Conservation (phyloP, 1,284 basidiomycete genomes). For the Fomes fomentarius region DNA sequence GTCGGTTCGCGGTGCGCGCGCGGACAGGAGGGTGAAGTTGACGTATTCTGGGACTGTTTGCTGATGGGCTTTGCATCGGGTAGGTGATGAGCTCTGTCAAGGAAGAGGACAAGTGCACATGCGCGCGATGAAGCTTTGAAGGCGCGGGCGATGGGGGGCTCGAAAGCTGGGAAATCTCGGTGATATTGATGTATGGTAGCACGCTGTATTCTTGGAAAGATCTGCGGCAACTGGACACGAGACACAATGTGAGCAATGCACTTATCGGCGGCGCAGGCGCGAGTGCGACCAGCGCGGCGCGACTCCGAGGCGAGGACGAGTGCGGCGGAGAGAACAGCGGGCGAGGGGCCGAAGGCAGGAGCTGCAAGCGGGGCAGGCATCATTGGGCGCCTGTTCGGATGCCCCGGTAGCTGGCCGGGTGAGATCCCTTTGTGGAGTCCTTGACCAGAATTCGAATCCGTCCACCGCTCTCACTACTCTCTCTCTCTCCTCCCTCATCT, state of each 20-base stretch:
- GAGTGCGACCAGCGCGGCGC: too few relatives aligned
- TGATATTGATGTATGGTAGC: slow-evolving; percentile 14
- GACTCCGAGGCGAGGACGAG: too few relatives aligned
- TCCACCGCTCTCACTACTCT: slow-evolving; percentile 1
- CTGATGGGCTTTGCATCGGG: slow-evolving; percentile 20
- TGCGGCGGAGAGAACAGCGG: not conserved
- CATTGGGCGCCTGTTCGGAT: slow-evolving; percentile 17
- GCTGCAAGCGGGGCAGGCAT: slow-evolving; percentile 9
- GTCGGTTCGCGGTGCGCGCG: not conserved
- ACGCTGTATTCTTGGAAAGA: slow-evolving; percentile 12
- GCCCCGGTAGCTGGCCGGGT: slow-evolving; percentile 4
- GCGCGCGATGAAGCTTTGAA: slow-evolving; percentile 46
- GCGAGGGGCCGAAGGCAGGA: not conserved
- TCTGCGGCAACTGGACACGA: slow-evolving; percentile 9
- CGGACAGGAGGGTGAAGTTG: slow-evolving; percentile 12
- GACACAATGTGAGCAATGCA: too few relatives aligned
- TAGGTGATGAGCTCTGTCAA: slow-evolving; percentile 71
- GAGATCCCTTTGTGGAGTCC: slow-evolving; percentile 14
- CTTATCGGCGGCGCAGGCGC: too few relatives aligned
- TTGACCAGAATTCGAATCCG: slow-evolving; percentile 10
- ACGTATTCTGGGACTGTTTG: slow-evolving; percentile 23
- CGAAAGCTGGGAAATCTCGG: slow-evolving; percentile 23
- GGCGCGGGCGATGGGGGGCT: slow-evolving; percentile 9
- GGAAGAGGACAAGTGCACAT: slow-evolving; percentile 70
- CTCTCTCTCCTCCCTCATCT: slow-evolving; percentile 4